Base-by-base conservation (phyloP, 441 rosid genomes). In the Gossypium lobatum region DNA sequence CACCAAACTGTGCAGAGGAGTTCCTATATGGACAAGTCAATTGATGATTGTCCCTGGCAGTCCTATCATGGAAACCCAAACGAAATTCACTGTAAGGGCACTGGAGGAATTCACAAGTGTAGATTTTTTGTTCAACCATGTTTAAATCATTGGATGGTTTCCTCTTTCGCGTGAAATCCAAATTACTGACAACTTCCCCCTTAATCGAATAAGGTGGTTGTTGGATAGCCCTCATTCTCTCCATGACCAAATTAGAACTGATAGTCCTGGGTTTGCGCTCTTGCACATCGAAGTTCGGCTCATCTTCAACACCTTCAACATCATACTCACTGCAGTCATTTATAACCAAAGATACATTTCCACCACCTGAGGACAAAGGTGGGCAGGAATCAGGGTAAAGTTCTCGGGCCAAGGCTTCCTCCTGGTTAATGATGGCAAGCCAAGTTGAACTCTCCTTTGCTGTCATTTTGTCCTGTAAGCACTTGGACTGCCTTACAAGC, bases 381-480 rank as follows among this genome's bases (percentile, higher is more conserved):
- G 80, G 90, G 73, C 97, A 90, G 39, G 88, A 80, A 59, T 85
- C 91, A 0, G 99, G 99, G 69, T 88, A 95, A 57, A 91, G 88
- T 78, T 86, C 80, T 25, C 86, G 78, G 42, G 84, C 82, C 80
- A 84, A 64, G 9, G 84, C 80, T 77, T 93, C 96, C 73, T 93
- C 99, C 77, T 82, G 83, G 64, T 83, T 86, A 73, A 95, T 88
- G 73, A 90, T 88, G 46, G 96, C 91, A 18, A 87, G 87, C 98
- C 97, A 95, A 18, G 96, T 89, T 42, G 95, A 79, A 61, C 91
- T 88, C 77, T 95, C 99, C 80, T 91, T 91, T 17, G 99, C 95
- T 0, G 97, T 91, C 98, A 95, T 93, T 80, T 90, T 93, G 75
- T 90, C 99, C 82, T 93, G 99, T 75, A 95, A 83, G 80, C 89